Base-by-base conservation (phyloP, 2,329 filamentous ascomycete genomes). In the Metarhizium anisopliae region DNA sequence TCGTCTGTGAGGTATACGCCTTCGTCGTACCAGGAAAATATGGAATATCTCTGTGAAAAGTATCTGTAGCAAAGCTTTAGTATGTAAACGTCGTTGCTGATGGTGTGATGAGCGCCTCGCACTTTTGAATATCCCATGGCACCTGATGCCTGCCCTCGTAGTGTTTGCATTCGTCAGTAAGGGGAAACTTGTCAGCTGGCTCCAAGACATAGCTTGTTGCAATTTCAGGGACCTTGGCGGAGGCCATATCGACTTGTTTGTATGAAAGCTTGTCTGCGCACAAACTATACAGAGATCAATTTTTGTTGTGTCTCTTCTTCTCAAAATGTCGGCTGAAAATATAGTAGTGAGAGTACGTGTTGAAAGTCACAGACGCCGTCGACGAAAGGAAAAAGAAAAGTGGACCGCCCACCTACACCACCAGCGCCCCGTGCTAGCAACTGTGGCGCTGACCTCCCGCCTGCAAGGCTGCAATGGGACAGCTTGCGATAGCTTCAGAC, bases 1-100 rank as follows among this genome's bases (percentile, higher is more conserved):
- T 93, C 87, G 68, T 95, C 86, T 0, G 95, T 99, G 78, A 99
- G 84, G 77, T 85, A 87, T 61, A 99, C 81, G 55, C 91, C 93
- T 57, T 92, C 81, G 68, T 96, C 87, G 68, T 96, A 99, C 63
- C 80, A 81, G 16, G 86, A 86, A 72, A 95, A 99, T 61, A 99
- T 89, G 53, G 85, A 86, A 69, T 94, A 86, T 58, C 94, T 83
- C 66, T 97, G 92, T 16, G 86, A 79, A 83, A 90, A 99, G 72
- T 99, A 99, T 69, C 91, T 95, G 36, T 30, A 20, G 6, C 29
- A 7, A 29, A 20, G 8, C 3, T n/a, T 35, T 35, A 47, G 43
- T 45, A 42, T 10, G 5, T 8, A 18, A n/a, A 30, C 29, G 20
- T 47, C 30, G 32, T 11, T 50, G 38, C 18, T n/a, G 8, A 10